phyloP scores from a whole-genome alignment of 148 eudicot species.

The Persicaria tinctoria region DNA sequence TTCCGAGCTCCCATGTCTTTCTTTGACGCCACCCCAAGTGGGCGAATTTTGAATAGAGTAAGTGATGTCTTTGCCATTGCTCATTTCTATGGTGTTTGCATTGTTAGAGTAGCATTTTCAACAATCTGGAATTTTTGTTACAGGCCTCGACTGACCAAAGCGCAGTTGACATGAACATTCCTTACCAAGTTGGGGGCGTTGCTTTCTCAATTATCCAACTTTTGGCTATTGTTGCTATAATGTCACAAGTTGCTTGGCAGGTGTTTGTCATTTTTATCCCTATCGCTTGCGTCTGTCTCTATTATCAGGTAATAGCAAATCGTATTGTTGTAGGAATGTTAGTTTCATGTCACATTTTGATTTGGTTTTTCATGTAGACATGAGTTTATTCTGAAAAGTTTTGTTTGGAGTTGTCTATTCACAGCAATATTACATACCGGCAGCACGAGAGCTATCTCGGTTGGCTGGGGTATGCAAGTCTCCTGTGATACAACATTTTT shows the following conservation, averaged over 20 bases:
- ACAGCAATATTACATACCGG: slow-evolving; percentile 52
- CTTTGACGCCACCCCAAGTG: slow-evolving; percentile 75
- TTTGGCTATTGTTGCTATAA: slow-evolving; percentile 46
- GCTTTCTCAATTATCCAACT: slow-evolving; percentile 55
- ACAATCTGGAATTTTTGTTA: neutral
- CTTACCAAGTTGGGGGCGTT: slow-evolving; percentile 33
- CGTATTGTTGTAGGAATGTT: too few species aligned
- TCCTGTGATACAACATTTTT: slow-evolving; percentile 62
- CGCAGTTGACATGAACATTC: slow-evolving; percentile 44
- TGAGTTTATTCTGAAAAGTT: too few species aligned
- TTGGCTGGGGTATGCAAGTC: slow-evolving; percentile 58
- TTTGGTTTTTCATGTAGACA: too few species aligned
- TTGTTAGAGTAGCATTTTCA: too few species aligned
- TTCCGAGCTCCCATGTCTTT: slow-evolving; percentile 82
- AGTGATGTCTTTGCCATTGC: neutral
- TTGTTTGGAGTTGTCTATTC: neutral
- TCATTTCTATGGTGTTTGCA: neutral
- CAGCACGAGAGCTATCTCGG: slow-evolving; percentile 58
- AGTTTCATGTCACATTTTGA: too few species aligned
- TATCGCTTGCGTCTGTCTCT: slow-evolving; percentile 38
- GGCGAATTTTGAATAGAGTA: slow-evolving; percentile 64
- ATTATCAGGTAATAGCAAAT: slow-evolving; percentile 44
- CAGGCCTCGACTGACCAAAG: slow-evolving; percentile 78
- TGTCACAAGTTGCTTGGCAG: slow-evolving; percentile 73
- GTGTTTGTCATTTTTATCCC: slow-evolving; percentile 61